These are phyloP conservation scores for Ganoderma lingzhi DNA, from an alignment of 1,284 basidiomycete genomes.

Conservation along the genomic window DNA sequence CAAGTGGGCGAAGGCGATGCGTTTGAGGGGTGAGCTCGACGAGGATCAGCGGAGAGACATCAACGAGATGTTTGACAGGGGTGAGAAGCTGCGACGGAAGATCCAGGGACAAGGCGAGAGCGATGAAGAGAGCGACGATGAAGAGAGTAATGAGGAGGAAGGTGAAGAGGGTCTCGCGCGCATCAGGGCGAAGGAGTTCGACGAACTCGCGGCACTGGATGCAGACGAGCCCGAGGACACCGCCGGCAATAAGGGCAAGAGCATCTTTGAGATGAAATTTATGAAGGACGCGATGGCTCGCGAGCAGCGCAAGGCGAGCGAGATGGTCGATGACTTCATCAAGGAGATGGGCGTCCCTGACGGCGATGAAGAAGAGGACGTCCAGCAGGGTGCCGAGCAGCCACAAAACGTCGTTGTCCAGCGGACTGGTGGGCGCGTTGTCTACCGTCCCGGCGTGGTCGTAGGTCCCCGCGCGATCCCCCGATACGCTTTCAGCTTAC, in stretches of 20 bases:
- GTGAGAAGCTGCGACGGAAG: constrained; percentile 75
- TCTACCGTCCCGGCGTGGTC: constrained; percentile 58
- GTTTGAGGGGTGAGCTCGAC: constrained; percentile 67
- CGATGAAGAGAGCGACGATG: constrained; percentile 55
- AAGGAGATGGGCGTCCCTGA: constrained; percentile 63
- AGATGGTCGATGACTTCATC: constrained; percentile 75
- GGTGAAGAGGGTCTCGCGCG: constrained; percentile 54
- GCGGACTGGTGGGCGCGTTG: constrained; percentile 66
- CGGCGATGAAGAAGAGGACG: constrained; percentile 46
- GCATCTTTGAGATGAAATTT: constrained; percentile 93
- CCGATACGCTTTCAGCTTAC: not conserved
- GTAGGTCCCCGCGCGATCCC: constrained; percentile 41
- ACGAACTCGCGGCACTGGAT: constrained; percentile 69
- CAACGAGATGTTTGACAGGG: constrained; percentile 80
- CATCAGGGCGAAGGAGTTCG: constrained; percentile 74
- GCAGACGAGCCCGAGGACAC: constrained; percentile 43
- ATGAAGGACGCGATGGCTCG: constrained; percentile 90
- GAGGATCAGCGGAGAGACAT: constrained; percentile 76
- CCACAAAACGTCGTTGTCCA: constrained; percentile 49
- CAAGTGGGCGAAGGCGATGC: constrained; percentile 82
- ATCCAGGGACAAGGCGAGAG: constrained; percentile 68
- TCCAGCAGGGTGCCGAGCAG: constrained; percentile 43
- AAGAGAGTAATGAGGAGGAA: constrained; percentile 52
- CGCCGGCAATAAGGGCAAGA: constrained; percentile 56
- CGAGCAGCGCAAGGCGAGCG: constrained; percentile 63